Evolutionary conservation across 2,329 filamentous ascomycete species (phyloP).

Genomic region (Aspergillus pseudoglaucus): DNA sequence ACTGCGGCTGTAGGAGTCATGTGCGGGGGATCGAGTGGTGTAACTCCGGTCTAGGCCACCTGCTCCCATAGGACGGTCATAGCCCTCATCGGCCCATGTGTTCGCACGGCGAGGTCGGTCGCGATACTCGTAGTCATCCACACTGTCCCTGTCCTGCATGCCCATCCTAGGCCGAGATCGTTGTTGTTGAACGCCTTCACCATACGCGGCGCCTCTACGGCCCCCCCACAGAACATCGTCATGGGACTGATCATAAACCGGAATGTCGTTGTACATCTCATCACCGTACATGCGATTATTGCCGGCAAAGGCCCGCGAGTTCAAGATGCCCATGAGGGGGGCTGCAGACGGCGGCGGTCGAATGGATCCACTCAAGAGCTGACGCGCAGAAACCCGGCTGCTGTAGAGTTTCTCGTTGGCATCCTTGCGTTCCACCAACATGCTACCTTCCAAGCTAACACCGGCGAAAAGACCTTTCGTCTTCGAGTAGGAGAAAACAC

Average conservation of each 20-base stretch:
- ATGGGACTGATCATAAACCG: constrained; percentile 76
- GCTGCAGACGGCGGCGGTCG: constrained; percentile 73
- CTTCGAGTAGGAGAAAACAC: constrained; percentile 95
- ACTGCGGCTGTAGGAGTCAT: constrained; percentile 22
- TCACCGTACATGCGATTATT: constrained; percentile 49
- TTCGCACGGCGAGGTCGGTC: constrained; percentile 44
- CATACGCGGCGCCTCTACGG: constrained; percentile 61
- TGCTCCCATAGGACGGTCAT: constrained; percentile 32
- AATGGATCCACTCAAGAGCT: constrained; percentile 73
- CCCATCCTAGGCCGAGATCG: constrained; percentile 48
- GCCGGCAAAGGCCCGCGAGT: constrained; percentile 76
- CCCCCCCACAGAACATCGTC: constrained; percentile 83
- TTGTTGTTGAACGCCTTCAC: constrained; percentile 56
- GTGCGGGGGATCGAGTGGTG: constrained; percentile 26
- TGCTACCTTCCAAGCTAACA: constrained; percentile 87
- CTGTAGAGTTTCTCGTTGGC: constrained; percentile 97
- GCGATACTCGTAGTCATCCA: constrained; percentile 51
- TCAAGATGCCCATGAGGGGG: constrained; percentile 76
- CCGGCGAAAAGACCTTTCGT: constrained; percentile 96
- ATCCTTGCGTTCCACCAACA: constrained; percentile 88
- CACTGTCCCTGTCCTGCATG: constrained; percentile 33
- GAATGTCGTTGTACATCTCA: constrained; percentile 86
- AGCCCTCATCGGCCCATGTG: constrained; percentile 46
- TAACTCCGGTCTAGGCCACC: constrained; percentile 29
- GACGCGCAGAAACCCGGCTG: constrained; percentile 68